phyloP scores from a whole-genome alignment of 179 eudicot species.

The Drosera spatulata region DNA sequence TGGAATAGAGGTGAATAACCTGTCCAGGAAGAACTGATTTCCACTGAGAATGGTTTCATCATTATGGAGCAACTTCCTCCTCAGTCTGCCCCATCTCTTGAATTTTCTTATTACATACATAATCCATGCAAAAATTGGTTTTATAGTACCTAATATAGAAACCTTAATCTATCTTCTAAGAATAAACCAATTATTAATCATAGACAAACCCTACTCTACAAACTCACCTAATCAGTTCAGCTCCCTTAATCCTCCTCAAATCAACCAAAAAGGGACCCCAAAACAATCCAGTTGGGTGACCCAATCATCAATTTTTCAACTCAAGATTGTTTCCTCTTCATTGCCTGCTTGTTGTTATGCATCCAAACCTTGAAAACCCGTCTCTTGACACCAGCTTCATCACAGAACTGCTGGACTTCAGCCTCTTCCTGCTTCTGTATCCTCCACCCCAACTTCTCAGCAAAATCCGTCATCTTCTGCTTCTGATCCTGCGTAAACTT shows the following conservation, averaged over 20 bases:
- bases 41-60: too few relatives aligned
- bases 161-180: too few relatives aligned
- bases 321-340: constrained; percentile 29
- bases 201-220: not conserved
- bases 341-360: constrained; percentile 65
- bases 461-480: constrained; percentile 57
- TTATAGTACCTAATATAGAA: too few relatives aligned
- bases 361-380: constrained; percentile 83
- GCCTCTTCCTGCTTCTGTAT: constrained; percentile 51
- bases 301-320: not conserved
- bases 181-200: too few relatives aligned
- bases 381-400: constrained; percentile 44
- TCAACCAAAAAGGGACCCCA: not conserved
- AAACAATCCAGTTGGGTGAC: not conserved
- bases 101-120: too few relatives aligned
- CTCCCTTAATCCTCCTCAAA: not conserved
- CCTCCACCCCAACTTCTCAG: constrained; percentile 55
- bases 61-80: too few relatives aligned
- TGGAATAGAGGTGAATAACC: too few relatives aligned
- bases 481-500: constrained; percentile 62
- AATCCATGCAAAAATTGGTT: too few relatives aligned
- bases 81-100: too few relatives aligned
- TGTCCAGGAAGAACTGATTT: too few relatives aligned
- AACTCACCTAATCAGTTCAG: not conserved
- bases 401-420: constrained; percentile 36